Evolutionary conservation across 1,284 basidiomycete genomes (phyloP).

Genomic region (Tylopilus sp.): DNA sequence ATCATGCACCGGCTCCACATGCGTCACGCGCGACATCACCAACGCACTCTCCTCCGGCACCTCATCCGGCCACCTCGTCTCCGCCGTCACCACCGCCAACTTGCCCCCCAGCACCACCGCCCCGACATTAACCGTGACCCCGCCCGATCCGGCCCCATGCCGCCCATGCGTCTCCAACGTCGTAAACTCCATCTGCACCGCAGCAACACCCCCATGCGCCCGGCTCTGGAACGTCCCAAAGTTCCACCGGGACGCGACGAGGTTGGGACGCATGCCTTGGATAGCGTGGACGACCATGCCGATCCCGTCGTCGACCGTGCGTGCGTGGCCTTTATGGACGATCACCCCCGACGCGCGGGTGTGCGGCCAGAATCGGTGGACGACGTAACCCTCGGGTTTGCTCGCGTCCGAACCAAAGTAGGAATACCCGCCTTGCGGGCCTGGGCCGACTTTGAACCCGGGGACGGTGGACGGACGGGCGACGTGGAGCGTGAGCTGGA

Average conservation of each 20-base stretch:
- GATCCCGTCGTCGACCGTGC: conserved; percentile 74
- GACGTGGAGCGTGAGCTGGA: conserved; percentile 86
- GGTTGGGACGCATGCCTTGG: conserved; percentile 98
- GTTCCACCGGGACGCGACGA: conserved; percentile 96
- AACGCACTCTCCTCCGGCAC: conserved; percentile 54
- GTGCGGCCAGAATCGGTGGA: conserved; percentile 94
- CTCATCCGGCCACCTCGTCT: conserved; percentile 76
- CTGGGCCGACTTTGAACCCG: conserved; percentile 94
- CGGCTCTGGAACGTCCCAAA: conserved; percentile 91
- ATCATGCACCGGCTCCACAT: conserved; percentile 72
- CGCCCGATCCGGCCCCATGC: conserved; percentile 81
- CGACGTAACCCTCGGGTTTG: conserved; percentile 88
- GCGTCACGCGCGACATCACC: conserved; percentile 76
- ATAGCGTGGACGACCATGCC: conserved; percentile 98
- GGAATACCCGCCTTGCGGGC: conserved; percentile 89
- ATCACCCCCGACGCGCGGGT: conserved; percentile 77
- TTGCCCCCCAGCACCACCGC: conserved; percentile 84
- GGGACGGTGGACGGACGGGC: conserved; percentile 76
- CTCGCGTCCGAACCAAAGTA: conserved; percentile 86
- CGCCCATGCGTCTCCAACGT: conserved; percentile 84
- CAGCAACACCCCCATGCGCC: conserved; percentile 80
- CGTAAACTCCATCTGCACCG: conserved; percentile 97
- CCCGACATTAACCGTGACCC: conserved; percentile 88
- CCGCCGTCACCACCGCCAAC: conserved; percentile 78
- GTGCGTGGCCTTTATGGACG: conserved; percentile 79